Evolutionary conservation across 495 filamentous ascomycete genomes (phyloP).

Genomic region (Hyphodiscus hymeniophilus): DNA sequence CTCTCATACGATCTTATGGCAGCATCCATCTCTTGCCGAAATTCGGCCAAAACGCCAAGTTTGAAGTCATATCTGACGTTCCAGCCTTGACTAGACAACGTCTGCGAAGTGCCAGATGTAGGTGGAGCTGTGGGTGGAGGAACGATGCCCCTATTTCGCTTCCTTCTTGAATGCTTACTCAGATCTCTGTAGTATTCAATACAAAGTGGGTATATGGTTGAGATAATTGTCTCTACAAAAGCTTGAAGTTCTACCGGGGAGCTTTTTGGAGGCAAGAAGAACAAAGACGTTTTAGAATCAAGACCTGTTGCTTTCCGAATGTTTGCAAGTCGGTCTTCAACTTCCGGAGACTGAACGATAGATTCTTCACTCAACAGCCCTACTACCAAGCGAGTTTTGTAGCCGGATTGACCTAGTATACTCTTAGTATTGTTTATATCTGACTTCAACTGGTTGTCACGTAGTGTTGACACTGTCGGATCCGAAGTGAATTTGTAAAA

Average conservation of each 20-base stretch:
- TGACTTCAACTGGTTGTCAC: slow-evolving; percentile 81
- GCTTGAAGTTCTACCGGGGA: slow-evolving; percentile 39
- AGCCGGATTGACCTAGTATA: slow-evolving; percentile 55
- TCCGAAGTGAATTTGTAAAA: slow-evolving; percentile 66
- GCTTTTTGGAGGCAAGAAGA: slow-evolving; percentile 50
- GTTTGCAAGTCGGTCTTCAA: slow-evolving; percentile 67
- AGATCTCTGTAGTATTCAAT: slow-evolving; percentile 88
- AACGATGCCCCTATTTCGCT: slow-evolving; percentile 62
- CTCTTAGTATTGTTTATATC: slow-evolving; percentile 73
- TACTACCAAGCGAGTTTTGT: slow-evolving; percentile 66
- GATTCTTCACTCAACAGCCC: slow-evolving; percentile 67
- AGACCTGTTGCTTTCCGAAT: slow-evolving; percentile 72
- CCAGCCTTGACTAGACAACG: slow-evolving; percentile 78
- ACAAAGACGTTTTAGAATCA: slow-evolving; percentile 66
- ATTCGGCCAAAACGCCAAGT: slow-evolving; percentile 80
- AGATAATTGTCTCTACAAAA: slow-evolving; percentile 56
- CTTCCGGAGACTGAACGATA: slow-evolving; percentile 45
- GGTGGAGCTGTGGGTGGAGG: slow-evolving; percentile 81
- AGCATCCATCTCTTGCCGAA: slow-evolving; percentile 80
- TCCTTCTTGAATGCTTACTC: slow-evolving; percentile 78
- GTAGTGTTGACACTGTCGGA: slow-evolving; percentile 55
- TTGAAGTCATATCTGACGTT: slow-evolving; percentile 91
- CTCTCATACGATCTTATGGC: slow-evolving; percentile 75
- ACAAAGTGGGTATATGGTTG: slow-evolving; percentile 49
- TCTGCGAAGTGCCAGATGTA: slow-evolving; percentile 72